Evolutionary conservation across 208 protist genomes (phyloP).

Genomic region (Vickermania ingenoplastis): DNA sequence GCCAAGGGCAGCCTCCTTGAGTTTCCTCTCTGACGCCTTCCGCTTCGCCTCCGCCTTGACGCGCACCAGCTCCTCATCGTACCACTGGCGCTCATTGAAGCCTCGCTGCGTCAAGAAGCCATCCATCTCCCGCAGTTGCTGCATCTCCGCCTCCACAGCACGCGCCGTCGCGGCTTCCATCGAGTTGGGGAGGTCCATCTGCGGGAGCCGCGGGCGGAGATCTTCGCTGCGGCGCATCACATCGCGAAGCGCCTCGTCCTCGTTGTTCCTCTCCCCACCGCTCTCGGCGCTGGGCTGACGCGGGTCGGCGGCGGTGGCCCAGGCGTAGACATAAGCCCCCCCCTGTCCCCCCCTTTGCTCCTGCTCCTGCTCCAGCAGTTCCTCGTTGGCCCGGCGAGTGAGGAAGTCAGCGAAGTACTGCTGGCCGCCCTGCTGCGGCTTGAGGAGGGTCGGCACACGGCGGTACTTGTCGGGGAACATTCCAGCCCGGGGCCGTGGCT

Average conservation of each 20-base stretch:
- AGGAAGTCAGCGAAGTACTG: slow-evolving; percentile 77
- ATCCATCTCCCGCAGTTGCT: slow-evolving; percentile 39
- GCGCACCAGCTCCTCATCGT: slow-evolving; percentile 44
- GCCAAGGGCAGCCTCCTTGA: slow-evolving; percentile 5
- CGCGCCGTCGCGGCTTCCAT: slow-evolving; percentile 29
- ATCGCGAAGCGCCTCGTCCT: background rate
- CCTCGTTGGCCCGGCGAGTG: slow-evolving; percentile 61
- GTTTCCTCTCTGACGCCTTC: too few relatives aligned
- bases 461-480: slow-evolving; percentile 85
- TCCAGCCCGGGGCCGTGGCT: slow-evolving; percentile 64
- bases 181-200: slow-evolving; percentile 40
- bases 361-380: slow-evolving; percentile 14
- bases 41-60: background rate
- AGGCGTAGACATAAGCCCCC: background rate
- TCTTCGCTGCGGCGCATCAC: slow-evolving; percentile 3
- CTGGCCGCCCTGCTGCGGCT: slow-evolving; percentile 81
- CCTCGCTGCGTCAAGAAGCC: slow-evolving; percentile 48
- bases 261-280: too few relatives aligned
- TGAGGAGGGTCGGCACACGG: slow-evolving; percentile 61
- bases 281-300: too few relatives aligned
- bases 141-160: slow-evolving; percentile 43
- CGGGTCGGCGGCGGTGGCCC: background rate
- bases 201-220: slow-evolving; percentile 34
- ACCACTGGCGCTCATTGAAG: slow-evolving; percentile 76
- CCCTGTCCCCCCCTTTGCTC: slow-evolving; percentile 1